Evolutionary conservation across 1,139 yeast species (phyloP).

Genomic region (Kluyveromyces sp.): DNA sequence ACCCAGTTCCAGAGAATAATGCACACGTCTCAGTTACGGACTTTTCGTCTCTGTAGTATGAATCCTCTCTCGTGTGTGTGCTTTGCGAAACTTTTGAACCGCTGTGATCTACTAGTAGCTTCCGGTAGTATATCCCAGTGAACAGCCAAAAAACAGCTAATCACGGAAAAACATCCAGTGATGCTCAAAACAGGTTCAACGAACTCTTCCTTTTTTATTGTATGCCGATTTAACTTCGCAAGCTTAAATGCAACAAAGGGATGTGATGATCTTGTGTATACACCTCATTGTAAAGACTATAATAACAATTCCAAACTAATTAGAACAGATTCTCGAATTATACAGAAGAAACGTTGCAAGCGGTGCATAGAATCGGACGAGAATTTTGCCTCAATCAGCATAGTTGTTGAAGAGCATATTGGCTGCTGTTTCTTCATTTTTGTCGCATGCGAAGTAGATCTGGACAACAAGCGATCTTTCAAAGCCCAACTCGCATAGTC

Average conservation of each 20-base stretch:
- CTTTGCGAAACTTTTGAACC: too few species aligned
- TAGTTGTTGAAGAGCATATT: conserved; percentile 58
- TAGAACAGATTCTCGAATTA: background rate
- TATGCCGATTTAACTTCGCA: too few species aligned
- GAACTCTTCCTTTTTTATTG: too few species aligned
- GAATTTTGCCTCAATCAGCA: conserved; percentile 16
- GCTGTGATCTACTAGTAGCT: too few species aligned
- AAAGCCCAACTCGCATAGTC: conserved; percentile 89
- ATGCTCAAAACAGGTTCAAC: too few species aligned
- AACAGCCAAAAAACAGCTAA: too few species aligned
- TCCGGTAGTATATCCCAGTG: too few species aligned
- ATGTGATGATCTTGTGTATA: background rate
- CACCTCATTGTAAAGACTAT: background rate
- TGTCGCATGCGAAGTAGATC: conserved; percentile 96
- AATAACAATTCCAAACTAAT: background rate
- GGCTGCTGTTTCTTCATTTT: conserved; percentile 94
- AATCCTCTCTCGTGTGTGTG: too few species aligned
- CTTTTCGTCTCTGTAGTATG: conserved; percentile 8
- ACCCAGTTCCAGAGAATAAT: conserved; percentile 36
- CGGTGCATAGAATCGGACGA: too few species aligned
- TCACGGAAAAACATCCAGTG: too few species aligned
- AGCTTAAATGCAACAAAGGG: conserved; percentile 7
- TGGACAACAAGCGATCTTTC: conserved; percentile 82
- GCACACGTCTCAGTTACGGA: conserved; percentile 13
- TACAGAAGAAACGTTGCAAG: too few species aligned